Base-by-base conservation (phyloP, 164 flowering plant species). In the Houttuynia cordata region DNA sequence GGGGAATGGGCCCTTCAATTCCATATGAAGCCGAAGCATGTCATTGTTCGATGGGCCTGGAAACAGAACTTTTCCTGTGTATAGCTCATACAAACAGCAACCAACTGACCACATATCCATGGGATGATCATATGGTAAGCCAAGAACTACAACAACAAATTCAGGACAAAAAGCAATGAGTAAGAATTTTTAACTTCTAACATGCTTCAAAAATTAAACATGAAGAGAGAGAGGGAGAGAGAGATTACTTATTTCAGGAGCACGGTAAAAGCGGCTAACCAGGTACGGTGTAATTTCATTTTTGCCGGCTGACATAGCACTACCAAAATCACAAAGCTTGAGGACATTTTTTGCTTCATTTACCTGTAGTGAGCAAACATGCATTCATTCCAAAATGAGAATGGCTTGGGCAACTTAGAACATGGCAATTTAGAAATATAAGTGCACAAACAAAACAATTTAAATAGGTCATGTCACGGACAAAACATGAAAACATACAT, bases 21-120 rank as follows among this genome's bases (percentile, higher is more conserved):
- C 99, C 96, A 94, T 88, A 62, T 94, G 99, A 68, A 94, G 86
- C 12, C 99, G 93, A 42, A 94, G 84, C 99, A 94, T 94, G 72
- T 94, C 99, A 83, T 91, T 91, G 72, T 94, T 94, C 50, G 97
- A 70, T 62, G 86, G 75, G 67, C 99, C 99, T 1, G 96, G 99
- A 65, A 94, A 94, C 22, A 94, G 86, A 70, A 94, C 96, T 73
- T 87, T 94, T 50, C 96, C 99, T 1, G 90, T 71, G 68, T 81
- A 91, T 51, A 94, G 86, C 85, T 94, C 99, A 64, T 80, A 91
- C 65, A 91, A 76, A 74, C 97, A 91, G 75, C 99, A 94, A 63
- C 97, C 99, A 62, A 94, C 96, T 18, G 99, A 94, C 99, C 99
- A 94, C 1, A 94, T 88, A 78, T 94, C 99, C 88, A 94, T 45